Percentiles rank a stretch among this genome's conserved stretches.
These are phyloP conservation scores for Pleurostoma richardsiae DNA, from an alignment of 2,329 filamentous ascomycete genomes.

Conservation along the genomic window DNA sequence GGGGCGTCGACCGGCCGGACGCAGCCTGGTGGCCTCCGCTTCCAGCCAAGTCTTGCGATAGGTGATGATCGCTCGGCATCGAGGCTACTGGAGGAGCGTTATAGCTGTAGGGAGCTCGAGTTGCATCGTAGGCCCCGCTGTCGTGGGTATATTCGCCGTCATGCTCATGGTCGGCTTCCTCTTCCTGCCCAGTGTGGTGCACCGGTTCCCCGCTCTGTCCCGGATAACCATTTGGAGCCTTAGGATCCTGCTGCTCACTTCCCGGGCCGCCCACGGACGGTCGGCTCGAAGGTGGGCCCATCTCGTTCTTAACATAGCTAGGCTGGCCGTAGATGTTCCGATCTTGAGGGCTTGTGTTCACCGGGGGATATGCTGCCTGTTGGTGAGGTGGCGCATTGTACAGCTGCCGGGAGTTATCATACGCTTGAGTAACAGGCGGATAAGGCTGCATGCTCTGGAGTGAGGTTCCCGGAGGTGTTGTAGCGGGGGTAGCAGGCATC, in stretches of 20 bases:
- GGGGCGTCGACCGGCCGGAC: constrained; percentile 80
- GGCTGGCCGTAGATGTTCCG: constrained; percentile 62
- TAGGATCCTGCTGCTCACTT: constrained; percentile 58
- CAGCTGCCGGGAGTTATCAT: constrained; percentile 72
- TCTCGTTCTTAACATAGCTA: constrained; percentile 77
- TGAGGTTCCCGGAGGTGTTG: constrained; percentile 75
- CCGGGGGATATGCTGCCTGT: constrained; percentile 66
- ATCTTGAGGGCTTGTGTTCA: constrained; percentile 54
- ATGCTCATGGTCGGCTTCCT: constrained; percentile 68
- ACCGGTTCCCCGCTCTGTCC: constrained; percentile 50
- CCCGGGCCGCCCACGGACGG: constrained; percentile 53
- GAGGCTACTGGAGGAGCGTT: constrained; percentile 61
- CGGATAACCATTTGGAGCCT: constrained; percentile 57
- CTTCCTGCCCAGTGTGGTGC: constrained; percentile 50
- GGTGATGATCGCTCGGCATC: constrained; percentile 69
- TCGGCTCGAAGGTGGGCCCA: constrained; percentile 73
- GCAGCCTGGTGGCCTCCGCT: constrained; percentile 75
- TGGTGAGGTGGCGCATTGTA: constrained; percentile 69
- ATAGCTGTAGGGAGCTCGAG: constrained; percentile 74
- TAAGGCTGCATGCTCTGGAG: constrained; percentile 79
- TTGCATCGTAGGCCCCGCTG: constrained; percentile 67
- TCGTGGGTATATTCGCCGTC: constrained; percentile 85
- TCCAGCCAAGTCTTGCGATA: constrained; percentile 77
- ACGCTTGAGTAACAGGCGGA: constrained; percentile 60
- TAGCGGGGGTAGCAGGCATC: constrained; percentile 86